Conservation (phyloP, 164 flowering plant species). For the Stephania cephalantha region DNA sequence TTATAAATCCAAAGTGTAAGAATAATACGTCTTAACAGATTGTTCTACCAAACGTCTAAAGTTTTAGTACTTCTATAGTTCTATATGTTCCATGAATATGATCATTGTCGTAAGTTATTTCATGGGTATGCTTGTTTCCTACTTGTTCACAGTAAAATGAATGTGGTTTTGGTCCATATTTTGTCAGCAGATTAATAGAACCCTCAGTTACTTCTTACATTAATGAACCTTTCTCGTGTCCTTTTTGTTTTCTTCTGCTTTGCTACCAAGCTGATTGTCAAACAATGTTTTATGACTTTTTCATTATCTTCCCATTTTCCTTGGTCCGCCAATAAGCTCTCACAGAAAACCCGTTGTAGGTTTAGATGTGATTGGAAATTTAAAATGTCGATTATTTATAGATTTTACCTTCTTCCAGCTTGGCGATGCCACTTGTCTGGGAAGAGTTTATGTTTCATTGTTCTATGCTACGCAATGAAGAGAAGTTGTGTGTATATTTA, state of each 20-base stretch:
- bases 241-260: background rate
- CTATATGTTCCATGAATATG: background rate
- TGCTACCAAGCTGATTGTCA: background rate
- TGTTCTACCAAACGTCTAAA: background rate
- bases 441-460: background rate
- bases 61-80: background rate
- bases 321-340: background rate
- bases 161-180: background rate
- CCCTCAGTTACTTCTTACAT: background rate
- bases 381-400: background rate
- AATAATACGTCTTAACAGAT: background rate
- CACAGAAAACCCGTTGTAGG: background rate
- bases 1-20: background rate
- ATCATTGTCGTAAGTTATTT: background rate
- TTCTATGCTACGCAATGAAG: background rate
- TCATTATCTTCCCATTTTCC: background rate
- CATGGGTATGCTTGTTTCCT: background rate
- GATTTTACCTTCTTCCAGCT: background rate
- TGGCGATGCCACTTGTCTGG: background rate
- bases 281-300: background rate
- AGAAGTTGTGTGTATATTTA: background rate
- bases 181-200: background rate
- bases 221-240: background rate
- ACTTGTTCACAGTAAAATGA: background rate
- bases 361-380: background rate